Base-by-base conservation (phyloP, 768 basidiomycete genomes). In the Mycena haematopus region DNA sequence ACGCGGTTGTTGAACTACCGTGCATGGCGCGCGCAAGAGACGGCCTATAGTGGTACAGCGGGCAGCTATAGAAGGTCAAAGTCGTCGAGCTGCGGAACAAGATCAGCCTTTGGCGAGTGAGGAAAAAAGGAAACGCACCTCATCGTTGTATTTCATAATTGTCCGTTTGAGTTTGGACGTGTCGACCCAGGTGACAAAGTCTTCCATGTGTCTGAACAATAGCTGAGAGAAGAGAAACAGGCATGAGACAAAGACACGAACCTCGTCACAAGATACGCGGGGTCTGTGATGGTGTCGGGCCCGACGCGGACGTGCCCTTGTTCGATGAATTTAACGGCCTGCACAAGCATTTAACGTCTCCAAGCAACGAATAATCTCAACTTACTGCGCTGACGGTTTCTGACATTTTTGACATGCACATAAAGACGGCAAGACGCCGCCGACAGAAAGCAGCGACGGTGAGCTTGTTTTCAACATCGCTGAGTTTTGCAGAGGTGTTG, bases 131-230 rank as follows among this genome's bases (percentile, higher is more conserved):
- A 62, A 60, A 60, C 71, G 51, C 56, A 93, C 93, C 86, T 97
- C 90, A 78, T 97, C 96, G 74, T 99, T 99, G 83, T 99, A 99
- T 62, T 82, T 78, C 91, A 95, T 90, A 76, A 99, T 88, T 0
- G 93, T 95, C 57, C 96, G 84, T 86, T 96, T 98, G 73, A 98
- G 85, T 74, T 96, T 96, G 68, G 93, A 96, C 25, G 94, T 94
- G 73, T 98, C 96, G 22, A 99, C 96, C 97, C 97, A 99, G 36
- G 97, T 99, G 47, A 99, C 94, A 77, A 96, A 99, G 82, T 99
- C 97, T 72, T 99, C 95, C 95, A 97, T 96, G 68, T 95, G 92
- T 70, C 96, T 93, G 64, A 52, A n/a, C n/a, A 55, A 47, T 58
- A 15, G n/a, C n/a, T n/a, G n/a, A n/a, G n/a, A n/a, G n/a, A 50